These are phyloP conservation scores for Penicillium concentricum DNA, from an alignment of 2,329 filamentous ascomycete species.

Conservation along the genomic window DNA sequence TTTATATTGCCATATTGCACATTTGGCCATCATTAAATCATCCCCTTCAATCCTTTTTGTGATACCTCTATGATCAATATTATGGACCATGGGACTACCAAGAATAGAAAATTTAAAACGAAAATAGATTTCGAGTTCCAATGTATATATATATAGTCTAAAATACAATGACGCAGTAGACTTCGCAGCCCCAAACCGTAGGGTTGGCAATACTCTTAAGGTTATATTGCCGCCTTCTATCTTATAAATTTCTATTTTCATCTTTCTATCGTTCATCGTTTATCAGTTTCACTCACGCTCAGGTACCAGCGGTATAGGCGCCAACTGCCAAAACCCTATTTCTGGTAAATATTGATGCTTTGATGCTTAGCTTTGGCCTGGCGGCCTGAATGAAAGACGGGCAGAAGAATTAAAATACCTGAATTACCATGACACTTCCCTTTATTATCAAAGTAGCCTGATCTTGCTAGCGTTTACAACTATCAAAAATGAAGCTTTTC, in stretches of 20 bases:
- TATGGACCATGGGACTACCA: background rate
- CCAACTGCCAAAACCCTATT: no score
- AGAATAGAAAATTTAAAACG: background rate
- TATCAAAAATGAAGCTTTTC: no score
- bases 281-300: no score
- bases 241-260: background rate
- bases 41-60: background rate
- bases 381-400: no score
- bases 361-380: no score
- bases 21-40: background rate
- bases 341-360: no score
- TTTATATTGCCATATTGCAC: background rate
- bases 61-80: background rate
- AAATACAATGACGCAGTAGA: background rate
- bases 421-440: no score
- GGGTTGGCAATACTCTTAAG: no score
- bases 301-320: no score
- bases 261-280: background rate
- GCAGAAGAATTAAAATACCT: no score
- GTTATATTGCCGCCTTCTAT: background rate
- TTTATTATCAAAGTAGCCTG: no score
- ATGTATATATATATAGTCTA: background rate
- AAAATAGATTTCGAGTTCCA: background rate
- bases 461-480: no score
- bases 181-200: background rate